A percentile compares a stretch with the other conserved stretches of the same genome.
Conservation (phyloP, 2,329 filamentous ascomycete species). For the Colletotrichum agaves region DNA sequence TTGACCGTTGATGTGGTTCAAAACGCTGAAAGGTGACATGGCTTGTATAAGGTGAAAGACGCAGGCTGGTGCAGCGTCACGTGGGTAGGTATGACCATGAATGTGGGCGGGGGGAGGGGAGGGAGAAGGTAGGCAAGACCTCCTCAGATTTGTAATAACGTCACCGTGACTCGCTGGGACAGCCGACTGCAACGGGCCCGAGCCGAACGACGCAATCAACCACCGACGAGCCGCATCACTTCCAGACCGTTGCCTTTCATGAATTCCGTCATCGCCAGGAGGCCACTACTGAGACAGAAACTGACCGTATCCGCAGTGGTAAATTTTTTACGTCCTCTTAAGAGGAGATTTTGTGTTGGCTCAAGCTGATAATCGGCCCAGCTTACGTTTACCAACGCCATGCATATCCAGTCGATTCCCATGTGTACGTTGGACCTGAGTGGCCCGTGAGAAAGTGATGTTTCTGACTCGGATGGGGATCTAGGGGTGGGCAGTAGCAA, state of each 20-base stretch:
- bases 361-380: conserved; percentile 42
- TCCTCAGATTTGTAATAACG: conserved; percentile 35
- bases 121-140: neutral
- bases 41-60: too few relatives aligned
- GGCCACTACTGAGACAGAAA: conserved; percentile 48
- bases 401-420: conserved; percentile 90
- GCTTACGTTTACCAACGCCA: conserved; percentile 59
- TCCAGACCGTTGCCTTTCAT: conserved; percentile 45
- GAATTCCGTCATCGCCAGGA: conserved; percentile 54
- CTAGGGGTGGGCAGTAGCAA: conserved; percentile 80
- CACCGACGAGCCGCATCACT: neutral
- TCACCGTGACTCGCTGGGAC: conserved; percentile 31
- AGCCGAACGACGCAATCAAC: neutral
- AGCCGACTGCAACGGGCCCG: neutral
- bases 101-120: neutral
- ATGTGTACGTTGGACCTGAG: conserved; percentile 73
- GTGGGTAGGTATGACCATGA: conserved; percentile 23
- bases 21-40: neutral
- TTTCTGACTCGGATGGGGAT: neutral
- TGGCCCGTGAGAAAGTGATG: too few relatives aligned
- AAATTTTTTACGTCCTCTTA: conserved; percentile 37
- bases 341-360: neutral
- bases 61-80: conserved; percentile 7
- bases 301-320: conserved; percentile 45
- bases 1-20: neutral